Conservation (phyloP, 2,329 filamentous ascomycete species). For the Aureobasidium namibiae region DNA sequence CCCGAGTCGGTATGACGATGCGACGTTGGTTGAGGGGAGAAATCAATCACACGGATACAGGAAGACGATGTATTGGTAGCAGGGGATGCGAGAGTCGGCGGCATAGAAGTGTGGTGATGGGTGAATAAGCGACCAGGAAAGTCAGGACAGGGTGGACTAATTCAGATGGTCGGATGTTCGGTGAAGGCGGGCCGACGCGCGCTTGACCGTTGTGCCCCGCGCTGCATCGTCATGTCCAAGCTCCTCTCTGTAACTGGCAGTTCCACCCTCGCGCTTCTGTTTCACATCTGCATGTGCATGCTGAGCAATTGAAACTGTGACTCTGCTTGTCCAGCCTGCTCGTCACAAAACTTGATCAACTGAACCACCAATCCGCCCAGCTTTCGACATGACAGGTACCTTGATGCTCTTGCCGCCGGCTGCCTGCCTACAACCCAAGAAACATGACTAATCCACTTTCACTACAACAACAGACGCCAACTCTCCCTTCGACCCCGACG, state of each 20-base stretch:
- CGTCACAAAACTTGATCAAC: not conserved
- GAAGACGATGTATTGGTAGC: not conserved
- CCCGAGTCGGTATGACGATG: not conserved
- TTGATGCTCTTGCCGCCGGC: not conserved
- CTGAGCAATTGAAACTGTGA: not conserved
- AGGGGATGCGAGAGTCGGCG: not conserved
- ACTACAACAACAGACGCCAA: not conserved
- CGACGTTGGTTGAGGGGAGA: too few species aligned
- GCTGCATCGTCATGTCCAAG: not conserved
- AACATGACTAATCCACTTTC: conserved; percentile 7
- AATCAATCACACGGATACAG: not conserved
- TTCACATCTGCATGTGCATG: not conserved
- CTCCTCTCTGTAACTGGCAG: not conserved
- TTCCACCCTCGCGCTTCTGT: not conserved
- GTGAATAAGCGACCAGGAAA: conserved; percentile 18
- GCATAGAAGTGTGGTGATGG: conserved; percentile 7
- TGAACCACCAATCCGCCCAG: not conserved
- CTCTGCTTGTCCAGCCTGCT: not conserved
- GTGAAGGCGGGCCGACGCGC: not conserved
- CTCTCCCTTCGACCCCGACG: conserved; percentile 36
- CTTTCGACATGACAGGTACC: conserved; percentile 1
- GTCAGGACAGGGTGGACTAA: conserved; percentile 31
- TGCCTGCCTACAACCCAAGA: not conserved
- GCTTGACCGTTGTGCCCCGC: not conserved
- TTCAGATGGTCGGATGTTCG: not conserved